Conservation (phyloP, 2,329 filamentous ascomycete genomes). For the Ophiosphaerella narmari region DNA sequence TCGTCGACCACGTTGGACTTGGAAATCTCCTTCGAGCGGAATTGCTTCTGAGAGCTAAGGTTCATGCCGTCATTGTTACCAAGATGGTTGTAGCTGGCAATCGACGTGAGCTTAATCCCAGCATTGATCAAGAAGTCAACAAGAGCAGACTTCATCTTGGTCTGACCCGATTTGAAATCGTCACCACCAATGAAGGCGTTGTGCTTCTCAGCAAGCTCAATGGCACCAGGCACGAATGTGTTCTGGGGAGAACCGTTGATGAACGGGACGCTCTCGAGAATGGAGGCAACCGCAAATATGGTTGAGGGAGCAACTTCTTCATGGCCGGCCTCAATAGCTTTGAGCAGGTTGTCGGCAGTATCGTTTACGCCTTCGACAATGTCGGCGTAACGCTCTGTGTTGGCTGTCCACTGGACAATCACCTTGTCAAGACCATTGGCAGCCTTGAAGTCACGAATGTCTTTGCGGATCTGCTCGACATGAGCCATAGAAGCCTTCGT, state of each 20-base stretch:
- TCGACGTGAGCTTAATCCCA: conserved; percentile 97
- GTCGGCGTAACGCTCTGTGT: conserved; percentile 96
- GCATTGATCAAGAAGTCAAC: conserved; percentile 99
- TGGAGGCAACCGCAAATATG: conserved; percentile 91
- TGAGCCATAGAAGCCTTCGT: conserved; percentile 84
- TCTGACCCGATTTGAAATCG: conserved; percentile 99
- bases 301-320: conserved; percentile 93
- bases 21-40: conserved; percentile 99
- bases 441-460: conserved; percentile 93
- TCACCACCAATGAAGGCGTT: conserved; percentile 93
- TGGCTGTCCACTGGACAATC: conserved; percentile 97
- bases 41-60: conserved; percentile 94
- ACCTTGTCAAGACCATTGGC: conserved; percentile 88
- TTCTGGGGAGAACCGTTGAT: conserved; percentile 99
- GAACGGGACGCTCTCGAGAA: conserved; percentile 87
- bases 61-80: conserved; percentile 99
- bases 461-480: conserved; percentile 88
- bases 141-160: conserved; percentile 99
- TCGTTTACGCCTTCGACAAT: conserved; percentile 89
- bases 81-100: conserved; percentile 98
- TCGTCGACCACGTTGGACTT: conserved; percentile 99
- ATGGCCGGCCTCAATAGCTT: conserved; percentile 84
- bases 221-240: conserved; percentile 93
- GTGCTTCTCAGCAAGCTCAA: conserved; percentile 86
- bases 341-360: conserved; percentile 90